Evolutionary conservation across 495 filamentous ascomycete species (phyloP), one percentile per base, ranked within the genome.

Genomic region (Cercophora scortea): DNA sequence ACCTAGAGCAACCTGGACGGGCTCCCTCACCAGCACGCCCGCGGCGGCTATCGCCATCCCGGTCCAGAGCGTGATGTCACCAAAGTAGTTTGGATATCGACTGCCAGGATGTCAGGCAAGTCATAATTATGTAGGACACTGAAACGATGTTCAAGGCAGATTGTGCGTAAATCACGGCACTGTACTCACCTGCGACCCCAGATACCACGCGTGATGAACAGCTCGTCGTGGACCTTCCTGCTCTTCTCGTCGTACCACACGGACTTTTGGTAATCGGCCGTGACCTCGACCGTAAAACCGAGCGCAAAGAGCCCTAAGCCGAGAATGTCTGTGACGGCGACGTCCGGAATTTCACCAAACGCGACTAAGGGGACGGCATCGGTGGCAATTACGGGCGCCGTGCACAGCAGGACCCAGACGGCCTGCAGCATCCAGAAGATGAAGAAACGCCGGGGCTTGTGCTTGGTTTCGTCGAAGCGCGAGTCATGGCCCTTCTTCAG

Each of bases 71-170:
- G 77, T 82, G 13, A 67, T 71, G 59, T 87, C 84, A 0, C 84
- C 84, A 53, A 82, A 80, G 63, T 86, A 86, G 52, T 86, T 84
- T 2, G 82, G 83, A 64, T 81, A 83, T 40, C 79, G 63, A 34
- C 78, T 80, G 60, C 32, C 4, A 11, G n/a, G 13, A 10, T 42
- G 52, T 55, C 33, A 55, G 52, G 8, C 41, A 3, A 2, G 25
- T 25, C 10, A n/a, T n/a, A n/a, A n/a, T n/a, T n/a, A n/a, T n/a
- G n/a, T n/a, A n/a, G n/a, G n/a, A n/a, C n/a, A 32, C 39, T 11
- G 35, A 25, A 2, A 25, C 25, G 5, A 25, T 18, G 15, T 9
- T n/a, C 17, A 32, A 49, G 6, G n/a, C 13, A 32, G 15, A n/a
- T 49, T 4, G 25, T 25, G 5, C 2, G 25, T 25, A 25, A 25